Base-by-base conservation (phyloP, 176 grass and related monocot genomes). In the Miscanthus lutarioriparius region DNA sequence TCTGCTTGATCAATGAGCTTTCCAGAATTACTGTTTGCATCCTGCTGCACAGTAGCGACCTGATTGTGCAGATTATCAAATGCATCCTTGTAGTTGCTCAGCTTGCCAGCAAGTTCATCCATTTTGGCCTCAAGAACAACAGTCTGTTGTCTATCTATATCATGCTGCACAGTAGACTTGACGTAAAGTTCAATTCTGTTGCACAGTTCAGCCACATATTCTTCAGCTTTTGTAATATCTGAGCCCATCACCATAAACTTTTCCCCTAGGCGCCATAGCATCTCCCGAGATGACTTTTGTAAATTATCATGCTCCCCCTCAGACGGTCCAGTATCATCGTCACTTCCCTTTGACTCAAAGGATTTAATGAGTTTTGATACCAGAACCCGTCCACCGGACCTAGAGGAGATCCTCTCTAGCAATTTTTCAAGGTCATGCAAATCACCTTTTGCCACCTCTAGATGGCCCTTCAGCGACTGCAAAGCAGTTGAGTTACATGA, bases 331-430 rank as follows among this genome's bases (percentile, higher is more conserved):
- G 65, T 76, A 67, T 91, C 89, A 83, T 68, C 78, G 64, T 86
- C 79, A 83, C 78, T 91, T 82, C 62, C 72, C 83, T 98, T 91
- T 63, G 86, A 74, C 78, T 98, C 96, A 53, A 93, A 98, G 81
- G 96, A 90, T 44, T 95, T 88, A 62, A 98, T 94, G 79, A 98
- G 93, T 80, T 95, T 93, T 47, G 96, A 90, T 70, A 98, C 90
- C 17, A 92, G 87, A 74, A 80, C 87, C 70, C 83, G 89, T 35
- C 90, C 90, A 84, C 77, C 80, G 7, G 91, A 89, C 68, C 84
- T 79, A 75, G 72, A 93, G 25, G 84, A 88, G 82, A 95, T 67
- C 72, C 80, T 88, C 77, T 98, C 83, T 47, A 98, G 61, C 79
- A 92, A 91, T 68, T 78, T 92, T 87, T 91, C 86, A 85, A 98